Evolutionary conservation across 345 rosid genomes (phyloP), one percentile per base, ranked within the genome.

Genomic region (Eucalyptus sp.): DNA sequence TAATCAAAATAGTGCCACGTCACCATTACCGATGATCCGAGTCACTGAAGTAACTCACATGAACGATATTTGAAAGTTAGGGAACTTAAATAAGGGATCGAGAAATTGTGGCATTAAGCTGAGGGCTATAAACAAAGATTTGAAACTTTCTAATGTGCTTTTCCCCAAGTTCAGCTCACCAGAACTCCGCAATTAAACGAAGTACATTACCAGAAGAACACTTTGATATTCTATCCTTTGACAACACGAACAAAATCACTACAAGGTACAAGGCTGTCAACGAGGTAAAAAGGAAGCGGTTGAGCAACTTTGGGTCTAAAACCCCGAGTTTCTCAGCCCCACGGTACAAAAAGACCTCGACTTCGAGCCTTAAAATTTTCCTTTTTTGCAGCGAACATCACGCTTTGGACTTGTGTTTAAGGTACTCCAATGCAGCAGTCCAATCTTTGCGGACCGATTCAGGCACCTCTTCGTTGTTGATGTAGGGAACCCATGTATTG

Each of bases 401-500:
- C 27, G 25, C 29, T 76, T 76, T 76, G 44, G 84, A 51, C 50
- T 46, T 89, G 62, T 89, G 25, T 1, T 93, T 90, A 49, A 93
- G n/a, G 52, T 86, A 90, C 15, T 92, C 86, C 86, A 94, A 95
- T 24, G 93, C 93, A 84, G 88, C 88, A 88, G 88, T 89, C 99
- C 99, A 97, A 3, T 90, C 92, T 86, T 50, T 90, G 86, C 50
- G 91, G 8, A 87, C 89, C 24, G 93, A 87, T 87, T 93, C 95
- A 8, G 92, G 90, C 68, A 95, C 96, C 92, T 89, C 91, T 50
- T 89, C 81, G 4, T 90, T 93, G 46, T 90, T 93, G 60, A 92
- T 33, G 86, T 81, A 90, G 46, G 97, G 97, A 64, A 89, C 88
- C 98, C 98, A 97, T 4, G 87, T 48, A 88, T 92, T 94, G 16